Evolutionary conservation across 2,329 filamentous ascomycete species (phyloP).

Genomic region (Ramularia endophylla): DNA sequence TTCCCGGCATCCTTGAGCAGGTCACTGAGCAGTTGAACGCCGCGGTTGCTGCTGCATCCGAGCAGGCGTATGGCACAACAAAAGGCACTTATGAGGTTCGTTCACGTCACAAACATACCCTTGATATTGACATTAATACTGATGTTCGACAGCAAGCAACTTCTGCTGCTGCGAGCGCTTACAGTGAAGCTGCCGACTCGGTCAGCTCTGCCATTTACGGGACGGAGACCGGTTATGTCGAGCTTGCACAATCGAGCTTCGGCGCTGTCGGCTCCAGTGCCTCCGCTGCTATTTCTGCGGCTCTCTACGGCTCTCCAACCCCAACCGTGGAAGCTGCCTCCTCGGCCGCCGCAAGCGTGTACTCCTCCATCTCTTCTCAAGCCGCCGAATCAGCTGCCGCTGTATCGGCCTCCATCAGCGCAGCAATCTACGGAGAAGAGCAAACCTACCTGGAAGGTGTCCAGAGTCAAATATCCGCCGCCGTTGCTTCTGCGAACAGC

Average conservation of each 20-base stretch:
- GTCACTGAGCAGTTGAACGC: slow-evolving; percentile 52
- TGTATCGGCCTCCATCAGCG: slow-evolving; percentile 42
- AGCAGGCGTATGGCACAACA: slow-evolving; percentile 52
- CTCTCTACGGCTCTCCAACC: slow-evolving; percentile 53
- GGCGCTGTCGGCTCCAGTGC: slow-evolving; percentile 51
- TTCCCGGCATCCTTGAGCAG: slow-evolving; percentile 54
- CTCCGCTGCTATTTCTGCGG: slow-evolving; percentile 49
- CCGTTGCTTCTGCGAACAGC: slow-evolving; percentile 41
- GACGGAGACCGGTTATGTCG: slow-evolving; percentile 46
- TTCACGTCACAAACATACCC: not conserved
- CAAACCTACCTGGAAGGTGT: slow-evolving; percentile 45
- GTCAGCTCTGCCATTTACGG: slow-evolving; percentile 53
- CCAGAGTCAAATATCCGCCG: slow-evolving; percentile 35
- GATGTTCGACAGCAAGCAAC: slow-evolving; percentile 43
- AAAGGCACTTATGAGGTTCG: slow-evolving; percentile 46
- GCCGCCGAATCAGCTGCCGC: slow-evolving; percentile 40
- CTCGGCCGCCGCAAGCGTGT: slow-evolving; percentile 38
- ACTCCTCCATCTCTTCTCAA: slow-evolving; percentile 41
- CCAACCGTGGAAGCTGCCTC: slow-evolving; percentile 42
- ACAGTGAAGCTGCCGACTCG: slow-evolving; percentile 34
- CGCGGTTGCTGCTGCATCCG: slow-evolving; percentile 54
- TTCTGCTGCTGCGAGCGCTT: slow-evolving; percentile 44
- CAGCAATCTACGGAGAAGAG: slow-evolving; percentile 47
- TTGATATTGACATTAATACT: not conserved
- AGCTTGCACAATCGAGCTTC: slow-evolving; percentile 50